Evolutionary conservation across 148 eudicot genomes (phyloP).

Genomic region (Gaultheria prostrata): DNA sequence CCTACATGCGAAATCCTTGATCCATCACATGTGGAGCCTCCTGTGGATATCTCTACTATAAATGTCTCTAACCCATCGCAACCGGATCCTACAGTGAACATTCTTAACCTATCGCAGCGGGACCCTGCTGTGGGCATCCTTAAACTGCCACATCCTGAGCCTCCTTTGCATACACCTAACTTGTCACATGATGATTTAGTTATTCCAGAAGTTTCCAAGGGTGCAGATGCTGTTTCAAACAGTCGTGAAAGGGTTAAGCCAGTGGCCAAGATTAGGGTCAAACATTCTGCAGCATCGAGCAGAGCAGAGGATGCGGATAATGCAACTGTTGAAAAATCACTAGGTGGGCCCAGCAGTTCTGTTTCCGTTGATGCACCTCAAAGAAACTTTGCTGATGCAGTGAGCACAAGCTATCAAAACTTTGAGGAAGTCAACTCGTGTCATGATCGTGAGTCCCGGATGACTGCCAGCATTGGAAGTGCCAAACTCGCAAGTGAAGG

Average conservation of each 20-base stretch:
- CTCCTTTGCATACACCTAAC: slow-evolving; percentile 29
- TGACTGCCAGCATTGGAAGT: slow-evolving; percentile 94
- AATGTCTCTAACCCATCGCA: neutral
- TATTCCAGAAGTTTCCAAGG: slow-evolving; percentile 39
- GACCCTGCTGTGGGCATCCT: slow-evolving; percentile 10
- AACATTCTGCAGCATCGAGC: slow-evolving; percentile 58
- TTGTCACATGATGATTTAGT: slow-evolving; percentile 19
- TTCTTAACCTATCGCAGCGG: neutral
- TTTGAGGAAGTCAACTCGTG: slow-evolving; percentile 81
- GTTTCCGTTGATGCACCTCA: slow-evolving; percentile 79
- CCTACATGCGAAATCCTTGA: neutral
- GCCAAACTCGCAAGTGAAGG: slow-evolving; percentile 61
- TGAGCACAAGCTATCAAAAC: slow-evolving; percentile 53
- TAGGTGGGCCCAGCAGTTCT: slow-evolving; percentile 70
- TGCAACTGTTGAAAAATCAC: slow-evolving; percentile 43
- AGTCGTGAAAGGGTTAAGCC: slow-evolving; percentile 54
- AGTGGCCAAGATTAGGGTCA: slow-evolving; percentile 62
- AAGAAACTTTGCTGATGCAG: slow-evolving; percentile 41
- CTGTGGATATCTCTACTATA: neutral
- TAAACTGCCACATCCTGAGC: slow-evolving; percentile 23
- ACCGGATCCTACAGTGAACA: slow-evolving; percentile 10
- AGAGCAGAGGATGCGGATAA: slow-evolving; percentile 51
- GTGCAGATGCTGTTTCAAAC: slow-evolving; percentile 48
- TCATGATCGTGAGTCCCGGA: slow-evolving; percentile 79
- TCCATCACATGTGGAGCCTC: neutral